Base-by-base conservation (phyloP, 768 basidiomycete species). In the Boletus vinaceobasis region DNA sequence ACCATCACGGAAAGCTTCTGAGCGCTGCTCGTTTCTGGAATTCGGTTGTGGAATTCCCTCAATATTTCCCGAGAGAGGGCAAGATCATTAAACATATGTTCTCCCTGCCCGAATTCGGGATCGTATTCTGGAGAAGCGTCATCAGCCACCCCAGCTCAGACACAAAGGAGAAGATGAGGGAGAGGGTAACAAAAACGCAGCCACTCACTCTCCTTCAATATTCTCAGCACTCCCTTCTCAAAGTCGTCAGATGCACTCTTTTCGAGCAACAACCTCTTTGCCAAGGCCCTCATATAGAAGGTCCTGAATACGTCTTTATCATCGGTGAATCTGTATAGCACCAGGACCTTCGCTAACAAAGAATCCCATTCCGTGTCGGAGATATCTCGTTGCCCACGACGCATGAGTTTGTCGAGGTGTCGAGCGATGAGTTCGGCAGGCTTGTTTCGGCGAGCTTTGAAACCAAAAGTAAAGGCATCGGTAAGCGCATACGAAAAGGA, bases 351-450 rank as follows among this genome's bases (percentile, higher is more conserved):
- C 53, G 90, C 84, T 54, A 97, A 73, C 50, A 81, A 66, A 2
- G 71, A 69, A 47, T 84, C 79, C 69, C 90, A 93, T 32, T 79
- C 80, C 14, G 67, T 72, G 53, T 93, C 87, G 31, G 78, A 79
- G 50, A 78, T 73, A 10, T 79, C 77, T 33, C 86, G 85, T 68
- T 96, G 93, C 0, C 96, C 95, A 54, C 82, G 84, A 43, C 94
- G 82, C 88, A 98, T 88, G 21, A 87, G 82, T 45, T 78, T 80
- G 71, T 98, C 95, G 45, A 98, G 76, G 68, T 93, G 83, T 66
- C 90, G 93, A 15, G 97, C 97, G 50, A 95, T 87, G 83, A 93
- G 86, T 71, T 96, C 93, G 0, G 94, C 93, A 7, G 93, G 92
- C 64, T 90, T 93, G 65, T 84, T 86, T 29, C 85, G 79, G 40